Conservation (phyloP, 2,329 filamentous ascomycete genomes). For the Nemania sp. region DNA sequence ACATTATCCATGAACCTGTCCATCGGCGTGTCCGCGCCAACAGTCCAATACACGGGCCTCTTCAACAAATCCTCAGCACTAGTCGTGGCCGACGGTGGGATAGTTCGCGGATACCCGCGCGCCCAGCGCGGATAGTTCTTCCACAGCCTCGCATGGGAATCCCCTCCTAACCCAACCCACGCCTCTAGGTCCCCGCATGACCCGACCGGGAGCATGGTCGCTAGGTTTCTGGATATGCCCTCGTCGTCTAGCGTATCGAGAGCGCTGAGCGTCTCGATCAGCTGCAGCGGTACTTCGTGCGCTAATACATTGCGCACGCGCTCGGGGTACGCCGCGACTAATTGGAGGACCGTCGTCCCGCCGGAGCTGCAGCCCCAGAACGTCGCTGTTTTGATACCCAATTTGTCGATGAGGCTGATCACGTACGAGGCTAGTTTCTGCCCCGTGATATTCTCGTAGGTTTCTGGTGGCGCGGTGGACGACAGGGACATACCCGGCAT, state of each 20-base stretch:
- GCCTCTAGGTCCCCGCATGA: conserved; percentile 17
- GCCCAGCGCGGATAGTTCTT: conserved; percentile 26
- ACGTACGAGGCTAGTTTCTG: conserved; percentile 25
- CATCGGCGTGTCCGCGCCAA: conserved; percentile 20
- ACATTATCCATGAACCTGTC: conserved; percentile 22
- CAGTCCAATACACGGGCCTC: conserved; percentile 23
- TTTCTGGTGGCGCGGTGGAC: conserved; percentile 15
- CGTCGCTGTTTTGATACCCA: conserved; percentile 19
- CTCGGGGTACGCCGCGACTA: conserved; percentile 19
- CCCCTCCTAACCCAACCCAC: conserved; percentile 19
- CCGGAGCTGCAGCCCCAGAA: conserved; percentile 29
- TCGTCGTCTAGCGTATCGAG: conserved; percentile 20
- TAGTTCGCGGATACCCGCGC: conserved; percentile 20
- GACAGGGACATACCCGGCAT: conserved; percentile 27
- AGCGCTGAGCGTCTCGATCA: conserved; percentile 8
- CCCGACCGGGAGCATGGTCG: not conserved
- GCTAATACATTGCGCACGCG: conserved; percentile 24
- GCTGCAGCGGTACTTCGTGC: conserved; percentile 23
- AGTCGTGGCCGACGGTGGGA: conserved; percentile 18
- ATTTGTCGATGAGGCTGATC: conserved; percentile 22
- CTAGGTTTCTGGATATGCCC: conserved; percentile 6
- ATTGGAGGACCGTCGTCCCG: conserved; percentile 21
- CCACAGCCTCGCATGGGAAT: conserved; percentile 21
- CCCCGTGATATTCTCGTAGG: conserved; percentile 20
- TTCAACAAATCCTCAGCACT: conserved; percentile 4